Evolutionary conservation across 352 stramenopile genomes (phyloP).

Genomic region (Phytophthora crassamura): DNA sequence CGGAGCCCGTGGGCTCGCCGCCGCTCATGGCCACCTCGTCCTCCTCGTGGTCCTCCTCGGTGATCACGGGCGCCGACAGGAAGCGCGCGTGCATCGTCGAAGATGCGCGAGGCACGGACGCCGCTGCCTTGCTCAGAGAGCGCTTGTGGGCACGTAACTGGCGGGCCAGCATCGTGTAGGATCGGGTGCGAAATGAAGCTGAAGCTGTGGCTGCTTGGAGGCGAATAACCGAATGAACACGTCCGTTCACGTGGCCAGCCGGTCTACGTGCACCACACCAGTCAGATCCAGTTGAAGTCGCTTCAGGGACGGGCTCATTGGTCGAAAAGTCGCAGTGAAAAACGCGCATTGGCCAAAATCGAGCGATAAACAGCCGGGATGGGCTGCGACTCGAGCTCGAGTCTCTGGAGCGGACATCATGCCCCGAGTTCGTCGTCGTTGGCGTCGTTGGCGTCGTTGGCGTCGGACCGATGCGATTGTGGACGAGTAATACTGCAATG

Average conservation of each 20-base stretch:
- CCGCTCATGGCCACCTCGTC: constrained; percentile 44
- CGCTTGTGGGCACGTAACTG: constrained; percentile 37
- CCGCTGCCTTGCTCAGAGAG: constrained; percentile 21
- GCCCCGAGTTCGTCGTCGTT: no score
- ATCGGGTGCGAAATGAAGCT: constrained; percentile 14
- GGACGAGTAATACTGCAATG: no score
- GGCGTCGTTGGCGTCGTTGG: no score
- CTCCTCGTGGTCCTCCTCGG: constrained; percentile 48
- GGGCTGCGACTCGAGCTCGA: background rate
- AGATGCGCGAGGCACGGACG: constrained; percentile 17
- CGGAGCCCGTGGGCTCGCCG: constrained; percentile 35
- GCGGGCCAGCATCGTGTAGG: constrained; percentile 37
- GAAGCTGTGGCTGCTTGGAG: constrained; percentile 26
- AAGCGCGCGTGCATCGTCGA: constrained; percentile 29
- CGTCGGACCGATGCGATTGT: no score
- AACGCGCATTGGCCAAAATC: constrained; percentile 15
- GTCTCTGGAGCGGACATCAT: no score
- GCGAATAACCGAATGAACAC: constrained; percentile 32
- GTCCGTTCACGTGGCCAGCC: background rate
- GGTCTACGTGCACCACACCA: constrained; percentile 16
- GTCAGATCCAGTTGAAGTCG: constrained; percentile 20
- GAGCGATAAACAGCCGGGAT: constrained; percentile 15
- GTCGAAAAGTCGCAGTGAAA: background rate
- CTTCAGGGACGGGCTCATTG: background rate
- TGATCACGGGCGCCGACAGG: constrained; percentile 29